A percentile compares a stretch with the other conserved stretches of the same genome.
These are phyloP conservation scores for Globisporangium cederbergense DNA, from an alignment of 352 stramenopile genomes.

Conservation along the genomic window DNA sequence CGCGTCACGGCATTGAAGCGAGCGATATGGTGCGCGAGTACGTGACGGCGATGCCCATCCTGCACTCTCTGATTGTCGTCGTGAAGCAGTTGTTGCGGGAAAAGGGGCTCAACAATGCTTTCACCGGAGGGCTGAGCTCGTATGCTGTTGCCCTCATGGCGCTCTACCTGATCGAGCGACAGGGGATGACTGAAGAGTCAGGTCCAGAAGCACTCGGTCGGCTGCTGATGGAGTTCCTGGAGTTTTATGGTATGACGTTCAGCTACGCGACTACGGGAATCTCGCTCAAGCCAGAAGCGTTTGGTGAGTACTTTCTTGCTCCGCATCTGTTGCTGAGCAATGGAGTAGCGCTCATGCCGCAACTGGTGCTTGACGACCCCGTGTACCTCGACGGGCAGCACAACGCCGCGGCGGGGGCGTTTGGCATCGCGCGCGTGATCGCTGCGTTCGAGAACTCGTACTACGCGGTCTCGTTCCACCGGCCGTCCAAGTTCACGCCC, in stretches of 20 bases:
- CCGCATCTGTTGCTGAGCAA: conserved; percentile 38
- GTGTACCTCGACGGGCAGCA: conserved; percentile 75
- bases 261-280: conserved; percentile 76
- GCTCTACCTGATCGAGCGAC: conserved; percentile 75
- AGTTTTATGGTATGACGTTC: conserved; percentile 88
- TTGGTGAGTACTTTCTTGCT: conserved; percentile 73
- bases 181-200: conserved; percentile 21
- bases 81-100: conserved; percentile 85
- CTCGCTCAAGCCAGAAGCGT: conserved; percentile 74
- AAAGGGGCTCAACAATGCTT: conserved; percentile 88
- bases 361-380: conserved; percentile 82
- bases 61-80: conserved; percentile 83
- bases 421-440: conserved; percentile 75
- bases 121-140: conserved; percentile 85
- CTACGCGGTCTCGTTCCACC: conserved; percentile 76
- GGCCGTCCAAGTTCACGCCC: conserved; percentile 66
- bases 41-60: conserved; percentile 51
- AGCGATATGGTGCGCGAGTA: conserved; percentile 81
- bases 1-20: conserved; percentile 70
- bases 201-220: conserved; percentile 46
- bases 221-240: conserved; percentile 83
- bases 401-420: conserved; percentile 73
- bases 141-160: conserved; percentile 86
- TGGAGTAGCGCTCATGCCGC: conserved; percentile 49
- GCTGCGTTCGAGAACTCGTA: conserved; percentile 79